Evolutionary conservation across 306 rosid genomes (phyloP), one percentile per base, ranked within the genome.

Genomic region (Rubus parviflorus): DNA sequence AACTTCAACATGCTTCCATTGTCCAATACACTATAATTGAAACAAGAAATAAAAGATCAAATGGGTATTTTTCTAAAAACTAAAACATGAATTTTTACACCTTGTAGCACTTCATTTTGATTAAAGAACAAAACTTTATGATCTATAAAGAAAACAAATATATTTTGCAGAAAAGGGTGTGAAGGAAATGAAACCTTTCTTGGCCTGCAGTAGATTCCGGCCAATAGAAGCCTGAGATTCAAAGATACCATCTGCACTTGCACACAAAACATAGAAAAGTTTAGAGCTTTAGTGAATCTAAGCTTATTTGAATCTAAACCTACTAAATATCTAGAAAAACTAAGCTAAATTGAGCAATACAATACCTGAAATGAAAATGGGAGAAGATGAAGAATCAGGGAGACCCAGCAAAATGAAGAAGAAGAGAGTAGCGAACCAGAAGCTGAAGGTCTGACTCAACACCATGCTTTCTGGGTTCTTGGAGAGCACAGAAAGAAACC

Each of bases 151-250:
- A 74, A 52, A 72, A 7, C 48, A 22, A 22, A 53, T 4, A 40
- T 19, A 57, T n/a, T 15, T 51, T 8, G 45, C 68, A 42, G 35
- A 71, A 15, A 79, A 63, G 49, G 49, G 73, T 67, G 3, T 56
- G 73, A 35, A 72, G 46, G 66, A 56, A 47, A 19, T 4, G 35
- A 51, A 19, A 88, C 99, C 90, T 92, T 86, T 83, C 80, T 84
- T 91, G 61, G 94, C 96, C 81, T 92, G 99, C 54, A 95, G 99
- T 73, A 95, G 93, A 80, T 49, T 86, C 74, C 97, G 91, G 63
- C 89, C 92, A 2, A 70, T 73, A 42, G 80, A 85, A 63, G 16
- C 42, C 73, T 85, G 85, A 73, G 87, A 82, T 82, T 82, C 87
- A 72, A 88, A 86, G 72, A 83, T 17, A 11, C 51, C 8, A 49